These are phyloP conservation scores for Calonectria pteridis DNA, from an alignment of 2,329 filamentous ascomycete genomes.

Conservation along the genomic window DNA sequence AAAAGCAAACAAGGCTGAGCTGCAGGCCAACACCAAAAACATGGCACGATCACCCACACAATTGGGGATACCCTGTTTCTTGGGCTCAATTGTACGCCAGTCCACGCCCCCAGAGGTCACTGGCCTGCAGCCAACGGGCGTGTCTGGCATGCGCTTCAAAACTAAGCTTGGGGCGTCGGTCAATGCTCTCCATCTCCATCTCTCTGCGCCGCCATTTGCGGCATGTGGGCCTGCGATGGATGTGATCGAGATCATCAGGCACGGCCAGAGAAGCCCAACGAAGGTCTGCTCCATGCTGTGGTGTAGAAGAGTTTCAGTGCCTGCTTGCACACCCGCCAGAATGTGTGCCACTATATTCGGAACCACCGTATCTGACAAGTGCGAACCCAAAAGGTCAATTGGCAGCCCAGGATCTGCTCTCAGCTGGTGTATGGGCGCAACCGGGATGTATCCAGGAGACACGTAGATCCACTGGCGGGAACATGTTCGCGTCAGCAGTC, in stretches of 20 bases:
- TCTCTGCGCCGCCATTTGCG: background rate
- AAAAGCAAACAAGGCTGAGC: constrained; percentile 43
- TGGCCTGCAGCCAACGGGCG: background rate
- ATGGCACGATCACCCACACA: constrained; percentile 31
- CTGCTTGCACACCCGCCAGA: background rate
- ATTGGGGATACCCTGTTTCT: constrained; percentile 38
- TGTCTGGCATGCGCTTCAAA: background rate
- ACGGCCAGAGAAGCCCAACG: background rate
- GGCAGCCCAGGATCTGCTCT: constrained; percentile 1
- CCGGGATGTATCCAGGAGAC: constrained; percentile 37
- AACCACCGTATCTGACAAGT: background rate
- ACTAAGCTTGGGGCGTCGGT: background rate
- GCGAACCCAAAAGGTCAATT: background rate
- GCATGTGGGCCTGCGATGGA: background rate
- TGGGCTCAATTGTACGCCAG: constrained; percentile 31
- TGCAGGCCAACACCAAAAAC: constrained; percentile 33
- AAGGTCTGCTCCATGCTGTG: background rate
- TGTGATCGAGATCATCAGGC: constrained; percentile 8
- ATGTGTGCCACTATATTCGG: background rate
- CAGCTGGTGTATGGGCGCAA: background rate
- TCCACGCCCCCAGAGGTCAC: constrained; percentile 16
- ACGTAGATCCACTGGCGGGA: constrained; percentile 34
- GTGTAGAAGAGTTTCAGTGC: background rate
- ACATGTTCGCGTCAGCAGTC: constrained; percentile 38
- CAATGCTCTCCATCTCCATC: background rate